A percentile compares a stretch with the other conserved stretches of the same genome.
Evolutionary conservation across 176 grass and related monocot species (phyloP).

Genomic region (Secale cereale): DNA sequence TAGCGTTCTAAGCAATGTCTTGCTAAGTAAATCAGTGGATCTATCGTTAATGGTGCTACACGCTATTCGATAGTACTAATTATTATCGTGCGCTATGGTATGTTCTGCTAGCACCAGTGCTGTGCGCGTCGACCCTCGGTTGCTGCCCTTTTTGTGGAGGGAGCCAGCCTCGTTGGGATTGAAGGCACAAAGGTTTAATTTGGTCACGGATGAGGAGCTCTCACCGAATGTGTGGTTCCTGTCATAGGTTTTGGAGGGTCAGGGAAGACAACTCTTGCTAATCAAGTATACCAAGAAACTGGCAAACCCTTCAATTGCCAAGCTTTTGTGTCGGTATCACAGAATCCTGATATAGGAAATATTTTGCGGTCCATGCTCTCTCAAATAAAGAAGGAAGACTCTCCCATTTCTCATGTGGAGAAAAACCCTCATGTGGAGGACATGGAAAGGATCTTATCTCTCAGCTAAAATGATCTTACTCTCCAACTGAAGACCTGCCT

Average conservation of each 20-base stretch:
- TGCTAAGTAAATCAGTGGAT: no score
- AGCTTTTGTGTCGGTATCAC: no score
- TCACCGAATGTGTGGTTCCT: not conserved
- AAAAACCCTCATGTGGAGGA: not conserved
- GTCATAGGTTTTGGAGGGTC: not conserved
- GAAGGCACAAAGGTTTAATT: not conserved
- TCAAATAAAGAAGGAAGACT: not conserved
- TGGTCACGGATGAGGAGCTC: not conserved
- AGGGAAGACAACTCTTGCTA: slow-evolving; percentile 11
- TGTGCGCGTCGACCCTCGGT: not conserved
- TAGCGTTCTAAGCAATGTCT: no score
- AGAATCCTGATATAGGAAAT: slow-evolving; percentile 16
- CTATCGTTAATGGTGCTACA: no score
- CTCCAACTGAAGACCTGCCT: slow-evolving; percentile 11
- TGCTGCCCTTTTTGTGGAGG: slow-evolving; percentile 21
- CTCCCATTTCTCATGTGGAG: not conserved
- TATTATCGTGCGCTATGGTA: not conserved
- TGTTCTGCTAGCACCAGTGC: not conserved
- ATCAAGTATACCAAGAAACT: not conserved
- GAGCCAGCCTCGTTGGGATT: slow-evolving; percentile 22
- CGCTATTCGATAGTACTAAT: no score
- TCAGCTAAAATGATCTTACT: slow-evolving; percentile 19
- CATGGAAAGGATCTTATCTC: slow-evolving; percentile 18
- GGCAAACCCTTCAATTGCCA: not conserved
- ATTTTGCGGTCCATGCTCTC: not conserved